A percentile compares a stretch with the other conserved stretches of the same genome.
Conservation (phyloP, 2,329 filamentous ascomycete species). For the Cryphonectria naterciae region DNA sequence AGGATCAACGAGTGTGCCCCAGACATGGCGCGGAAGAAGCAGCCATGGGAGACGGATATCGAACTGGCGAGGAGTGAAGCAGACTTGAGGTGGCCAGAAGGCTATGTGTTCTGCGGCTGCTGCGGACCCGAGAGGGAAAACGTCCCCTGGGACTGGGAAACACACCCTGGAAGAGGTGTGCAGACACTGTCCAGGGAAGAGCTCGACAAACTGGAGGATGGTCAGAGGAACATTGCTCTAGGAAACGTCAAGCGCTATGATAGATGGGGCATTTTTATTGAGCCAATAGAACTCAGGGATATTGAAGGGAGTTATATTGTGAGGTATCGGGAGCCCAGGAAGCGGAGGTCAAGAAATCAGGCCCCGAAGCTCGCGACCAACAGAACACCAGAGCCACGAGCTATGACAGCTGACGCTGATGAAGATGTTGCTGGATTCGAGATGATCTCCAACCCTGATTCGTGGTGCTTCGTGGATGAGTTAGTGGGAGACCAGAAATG, state of each 20-base stretch:
- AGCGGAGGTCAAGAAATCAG: not conserved
- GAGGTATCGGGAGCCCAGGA: not conserved
- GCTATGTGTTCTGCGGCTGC: not conserved
- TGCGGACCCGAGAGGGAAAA: not conserved
- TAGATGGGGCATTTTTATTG: not conserved
- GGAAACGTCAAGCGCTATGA: not conserved
- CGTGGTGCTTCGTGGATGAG: not conserved
- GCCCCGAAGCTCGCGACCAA: not conserved
- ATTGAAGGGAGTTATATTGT: conserved; percentile 1
- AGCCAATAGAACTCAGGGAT: not conserved
- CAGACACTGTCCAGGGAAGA: not conserved
- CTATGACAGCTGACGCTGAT: no score
- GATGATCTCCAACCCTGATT: not conserved
- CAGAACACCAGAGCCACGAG: not conserved
- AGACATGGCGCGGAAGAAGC: not conserved
- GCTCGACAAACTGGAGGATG: not conserved
- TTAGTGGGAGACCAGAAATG: not conserved
- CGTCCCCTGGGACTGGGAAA: not conserved
- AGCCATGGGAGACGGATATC: not conserved
- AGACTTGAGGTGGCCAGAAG: not conserved
- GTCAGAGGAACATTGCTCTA: not conserved
- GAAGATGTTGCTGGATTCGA: not conserved
- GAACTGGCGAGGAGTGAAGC: not conserved
- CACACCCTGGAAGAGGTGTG: not conserved
- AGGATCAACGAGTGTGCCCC: not conserved